Evolutionary conservation across 768 basidiomycete species (phyloP).

Genomic region (Mycena leptocephala): DNA sequence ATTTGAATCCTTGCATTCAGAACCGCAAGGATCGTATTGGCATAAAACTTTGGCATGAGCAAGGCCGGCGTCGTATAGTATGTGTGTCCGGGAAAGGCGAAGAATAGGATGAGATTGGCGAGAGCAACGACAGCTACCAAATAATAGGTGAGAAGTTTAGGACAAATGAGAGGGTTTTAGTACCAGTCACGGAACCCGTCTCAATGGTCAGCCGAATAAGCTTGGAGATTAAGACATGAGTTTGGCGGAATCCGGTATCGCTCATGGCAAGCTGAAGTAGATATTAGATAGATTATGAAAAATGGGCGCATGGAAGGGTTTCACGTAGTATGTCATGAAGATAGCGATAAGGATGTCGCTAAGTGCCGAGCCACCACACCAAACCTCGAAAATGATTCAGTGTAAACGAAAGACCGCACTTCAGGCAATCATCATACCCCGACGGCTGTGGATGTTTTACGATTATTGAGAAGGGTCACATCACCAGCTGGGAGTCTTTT

Average conservation of each 20-base stretch:
- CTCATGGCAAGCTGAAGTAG: slow-evolving; percentile 34
- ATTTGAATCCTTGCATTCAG: slow-evolving; percentile 49
- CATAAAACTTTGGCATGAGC: slow-evolving; percentile 48
- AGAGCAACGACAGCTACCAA: slow-evolving; percentile 44
- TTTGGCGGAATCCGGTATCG: slow-evolving; percentile 43
- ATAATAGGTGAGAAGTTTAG: neutral
- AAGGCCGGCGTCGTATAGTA: slow-evolving; percentile 44
- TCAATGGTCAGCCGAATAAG: slow-evolving; percentile 47
- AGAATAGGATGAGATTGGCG: slow-evolving; percentile 44
- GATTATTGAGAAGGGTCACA: neutral
- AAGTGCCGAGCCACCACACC: slow-evolving; percentile 38
- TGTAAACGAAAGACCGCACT: neutral
- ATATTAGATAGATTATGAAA: neutral
- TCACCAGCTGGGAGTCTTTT: neutral
- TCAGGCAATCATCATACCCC: neutral
- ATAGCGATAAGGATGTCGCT: slow-evolving; percentile 47
- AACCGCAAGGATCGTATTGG: slow-evolving; percentile 48
- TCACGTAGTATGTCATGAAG: slow-evolving; percentile 46
- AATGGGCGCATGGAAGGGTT: neutral
- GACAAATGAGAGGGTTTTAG: neutral
- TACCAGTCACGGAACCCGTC: slow-evolving; percentile 47
- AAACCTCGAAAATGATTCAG: slow-evolving; percentile 12
- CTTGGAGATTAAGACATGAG: slow-evolving; percentile 40
- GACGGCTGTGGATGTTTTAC: neutral
- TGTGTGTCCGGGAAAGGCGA: slow-evolving; percentile 43